Base-by-base conservation (phyloP, 1,284 basidiomycete species). In the Hypsizygus ulmarius region DNA sequence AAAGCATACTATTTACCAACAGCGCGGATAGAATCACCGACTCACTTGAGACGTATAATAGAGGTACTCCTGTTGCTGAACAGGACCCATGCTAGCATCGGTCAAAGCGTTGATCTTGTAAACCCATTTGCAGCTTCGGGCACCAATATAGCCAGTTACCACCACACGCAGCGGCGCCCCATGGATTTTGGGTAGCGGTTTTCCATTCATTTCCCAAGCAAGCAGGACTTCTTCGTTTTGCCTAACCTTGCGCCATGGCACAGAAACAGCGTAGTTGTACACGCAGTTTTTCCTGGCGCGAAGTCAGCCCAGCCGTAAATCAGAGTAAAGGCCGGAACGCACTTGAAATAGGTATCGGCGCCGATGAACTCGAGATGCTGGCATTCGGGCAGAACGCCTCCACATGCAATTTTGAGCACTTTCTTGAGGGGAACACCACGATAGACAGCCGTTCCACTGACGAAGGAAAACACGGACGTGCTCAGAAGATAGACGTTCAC, bases 331-430 rank as follows among this genome's bases (percentile, higher is more conserved):
- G 10, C 15, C 19, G 14, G 16, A 10, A 57, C 67, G 43, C 47
- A 74, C 77, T 80, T 79, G 69, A 80, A 79, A 57, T 80, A 80
- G 3, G 77, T 80, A 51, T 80, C 78, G 1, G 77, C 77, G 18
- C 78, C 77, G 49, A 80, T 72, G 59, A 80, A 76, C 57, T 81
- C 78, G 52, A 80, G 63, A 52, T 80, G 77, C 55, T 74, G 58
- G 45, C 73, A 74, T 44, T 76, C 73, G 11, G 75, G 73, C 11
- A 68, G 58, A 29, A 79, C 61, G 18, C 78, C 78, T 5, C 75
- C 77, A 53, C 75, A 79, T 1, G 77, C 78, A 19, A 66, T 58
- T 59, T 79, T 78, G 43, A 79, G 67, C 5, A 79, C 71, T 51
- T 77, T 77, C 66, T 78, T 77, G 19, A 80, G 61, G 2, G 77